Conservation (phyloP, 2,329 filamentous ascomycete species). For the Colletotrichum tabaci region DNA sequence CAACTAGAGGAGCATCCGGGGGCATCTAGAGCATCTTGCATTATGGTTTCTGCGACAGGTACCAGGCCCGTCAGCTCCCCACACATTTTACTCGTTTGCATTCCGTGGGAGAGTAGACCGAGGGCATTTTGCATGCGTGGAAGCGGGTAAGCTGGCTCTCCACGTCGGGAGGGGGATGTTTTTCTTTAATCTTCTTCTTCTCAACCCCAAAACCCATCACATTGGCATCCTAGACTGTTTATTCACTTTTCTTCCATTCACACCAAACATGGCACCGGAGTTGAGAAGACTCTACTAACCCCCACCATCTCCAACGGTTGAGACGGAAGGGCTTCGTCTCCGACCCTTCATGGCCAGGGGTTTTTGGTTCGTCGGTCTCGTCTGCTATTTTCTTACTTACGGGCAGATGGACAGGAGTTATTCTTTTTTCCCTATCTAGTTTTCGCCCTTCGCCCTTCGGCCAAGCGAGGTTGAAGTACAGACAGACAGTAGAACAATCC, state of each 20-base stretch:
- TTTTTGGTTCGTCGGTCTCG: conserved; percentile 3
- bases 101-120: conserved; percentile 15
- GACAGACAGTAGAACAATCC: conserved; percentile 19
- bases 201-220: not conserved
- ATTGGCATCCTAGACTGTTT: conserved; percentile 22
- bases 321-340: conserved; percentile 25
- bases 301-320: not conserved
- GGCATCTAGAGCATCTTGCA: conserved; percentile 41
- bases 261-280: conserved; percentile 33
- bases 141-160: conserved; percentile 17
- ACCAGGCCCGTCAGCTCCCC: conserved; percentile 20
- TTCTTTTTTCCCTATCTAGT: not conserved
- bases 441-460: not conserved
- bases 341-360: conserved; percentile 24
- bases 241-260: conserved; percentile 29
- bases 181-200: conserved; percentile 7
- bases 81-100: not conserved
- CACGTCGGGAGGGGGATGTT: conserved; percentile 20
- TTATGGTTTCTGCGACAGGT: conserved; percentile 23
- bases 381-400: not conserved
- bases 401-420: conserved; percentile 23
- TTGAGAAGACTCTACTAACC: conserved; percentile 10
- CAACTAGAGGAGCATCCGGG: conserved; percentile 24
- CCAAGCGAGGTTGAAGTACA: conserved; percentile 12
- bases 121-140: conserved; percentile 36